phyloP scores from a whole-genome alignment of 176 grass and related monocot species.

The Bonia amplexicaulis region DNA sequence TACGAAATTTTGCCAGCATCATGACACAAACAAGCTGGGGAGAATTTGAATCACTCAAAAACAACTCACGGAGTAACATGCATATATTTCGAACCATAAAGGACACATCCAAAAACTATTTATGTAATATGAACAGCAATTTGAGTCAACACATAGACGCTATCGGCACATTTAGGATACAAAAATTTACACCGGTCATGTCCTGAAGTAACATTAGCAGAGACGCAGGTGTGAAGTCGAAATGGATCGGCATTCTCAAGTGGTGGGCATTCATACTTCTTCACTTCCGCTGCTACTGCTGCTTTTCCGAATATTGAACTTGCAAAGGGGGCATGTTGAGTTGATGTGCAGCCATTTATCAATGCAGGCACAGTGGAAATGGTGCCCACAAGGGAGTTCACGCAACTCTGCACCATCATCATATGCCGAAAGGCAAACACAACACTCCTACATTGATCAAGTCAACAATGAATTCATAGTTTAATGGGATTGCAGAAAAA shows the following conservation, averaged over 20 bases:
- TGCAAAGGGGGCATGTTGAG: conserved; percentile 76
- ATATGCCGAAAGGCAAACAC: conserved; percentile 65
- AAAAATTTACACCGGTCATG: conserved; percentile 48
- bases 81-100: conserved; percentile 19
- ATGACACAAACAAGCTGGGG: background rate
- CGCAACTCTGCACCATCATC: conserved; percentile 74
- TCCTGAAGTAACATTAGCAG: conserved; percentile 27
- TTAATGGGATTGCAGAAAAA: background rate
- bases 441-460: conserved; percentile 58
- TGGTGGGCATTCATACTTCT: conserved; percentile 37
- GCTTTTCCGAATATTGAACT: conserved; percentile 74
- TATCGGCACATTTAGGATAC: conserved; percentile 33
- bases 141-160: conserved; percentile 23
- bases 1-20: background rate
- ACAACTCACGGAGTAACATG: conserved; percentile 1
- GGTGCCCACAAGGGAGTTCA: conserved; percentile 73
- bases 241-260: conserved; percentile 9
- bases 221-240: background rate
- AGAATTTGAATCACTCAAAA: background rate
- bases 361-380: conserved; percentile 75
- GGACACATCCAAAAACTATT: conserved; percentile 23
- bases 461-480: background rate
- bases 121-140: conserved; percentile 31
- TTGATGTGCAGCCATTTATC: conserved; percentile 86
- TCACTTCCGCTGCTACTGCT: conserved; percentile 59